Base-by-base conservation (phyloP, 768 basidiomycete species). In the Auriculariales sp. region DNA sequence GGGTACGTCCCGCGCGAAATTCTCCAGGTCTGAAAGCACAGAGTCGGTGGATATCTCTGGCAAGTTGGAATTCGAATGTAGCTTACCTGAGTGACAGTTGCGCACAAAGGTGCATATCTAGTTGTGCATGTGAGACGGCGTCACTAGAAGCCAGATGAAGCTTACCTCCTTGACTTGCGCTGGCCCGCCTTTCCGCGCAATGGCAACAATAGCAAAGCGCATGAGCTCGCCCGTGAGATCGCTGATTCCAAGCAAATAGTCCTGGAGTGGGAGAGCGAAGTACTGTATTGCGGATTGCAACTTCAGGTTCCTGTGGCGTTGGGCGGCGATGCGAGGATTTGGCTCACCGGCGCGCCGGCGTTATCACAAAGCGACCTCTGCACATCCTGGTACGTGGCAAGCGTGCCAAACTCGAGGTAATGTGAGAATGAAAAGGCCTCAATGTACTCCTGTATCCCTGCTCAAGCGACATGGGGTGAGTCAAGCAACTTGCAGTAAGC, bases 181-280 rank as follows among this genome's bases (percentile, higher is more conserved):
- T 9, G 47, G 22, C 11, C 50, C 47, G 2, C 82, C 82, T 42
- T 74, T 75, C 14, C 72, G 74, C 2, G 78, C 68, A 34, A 91
- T 77, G 42, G 84, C 77, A 42, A 89, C 86, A 52, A 97, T 94
- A 10, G 90, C 91, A 54, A 83, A 84, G 29, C 94, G 77, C 95
- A 98, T 97, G 24, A 98, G 76, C 65, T 99, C 95, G 36, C 95
- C 95, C 0, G 91, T 95, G 19, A 99, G 72, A 64, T 99, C 95
- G 5, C 89, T 87, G 27, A 98, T 66, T 4, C 95, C 95, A 2
- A 97, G 76, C 12, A 97, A 69, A 60, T 95, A 98, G 60, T 98
- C 93, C 33, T 83, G 79, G 29, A 78, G 61, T 7, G 88, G 73
- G 28, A 93, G 61, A 3, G 79, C 76, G 56, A 92, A 83, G 55